Base-by-base conservation (phyloP, 495 filamentous ascomycete genomes). In the Daldinia grandis region DNA sequence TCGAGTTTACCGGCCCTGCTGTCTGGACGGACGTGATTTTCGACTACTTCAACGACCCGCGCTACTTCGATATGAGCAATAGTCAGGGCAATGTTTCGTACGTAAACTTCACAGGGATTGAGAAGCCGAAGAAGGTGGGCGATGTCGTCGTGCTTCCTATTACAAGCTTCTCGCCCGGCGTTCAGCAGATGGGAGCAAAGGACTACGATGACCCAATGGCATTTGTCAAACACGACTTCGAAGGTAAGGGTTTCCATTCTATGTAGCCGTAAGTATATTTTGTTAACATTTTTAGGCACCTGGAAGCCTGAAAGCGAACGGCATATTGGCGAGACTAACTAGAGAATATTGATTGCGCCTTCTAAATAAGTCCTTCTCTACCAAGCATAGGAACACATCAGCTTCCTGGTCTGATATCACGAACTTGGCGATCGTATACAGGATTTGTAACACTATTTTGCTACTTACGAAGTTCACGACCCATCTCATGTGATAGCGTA, bases 181-280 rank as follows among this genome's bases (percentile, higher is more conserved):
- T 98, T 37, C 87, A 90, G 68, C 93, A 96, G 75, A 98, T 98
- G 93, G 91, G 91, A 30, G 93, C 95, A n/a, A 90, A 89, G 66
- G 94, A 95, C 59, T 85, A 88, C 12, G 94, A 98, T 73, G 90
- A 98, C 74, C 93, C 94, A 5, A 95, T 98, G 93, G 95, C 95
- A 4, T 98, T 97, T 83, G 95, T 99, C 61, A 93, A 97, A 81
- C 95, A 99, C 79, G 89, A 94, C 49, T 99, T 99, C 81, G 93
- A 95, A 84, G 95, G 95, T 98, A 78, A 40, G 68, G 63, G 40
- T 49, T 37, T 51, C 56, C 2, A 15, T 15, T 31, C 37, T 17
- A 4, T 44, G 30, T 66, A 4, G 25, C 21, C 38, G 8, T 21
- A 21, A 4, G 21, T 24, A 33, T 33, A 31, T 0, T 55, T 40